Evolutionary conservation across 2,329 filamentous ascomycete species (phyloP), one percentile per base, ranked within the genome.

Genomic region (Sclerotinia glacialis): DNA sequence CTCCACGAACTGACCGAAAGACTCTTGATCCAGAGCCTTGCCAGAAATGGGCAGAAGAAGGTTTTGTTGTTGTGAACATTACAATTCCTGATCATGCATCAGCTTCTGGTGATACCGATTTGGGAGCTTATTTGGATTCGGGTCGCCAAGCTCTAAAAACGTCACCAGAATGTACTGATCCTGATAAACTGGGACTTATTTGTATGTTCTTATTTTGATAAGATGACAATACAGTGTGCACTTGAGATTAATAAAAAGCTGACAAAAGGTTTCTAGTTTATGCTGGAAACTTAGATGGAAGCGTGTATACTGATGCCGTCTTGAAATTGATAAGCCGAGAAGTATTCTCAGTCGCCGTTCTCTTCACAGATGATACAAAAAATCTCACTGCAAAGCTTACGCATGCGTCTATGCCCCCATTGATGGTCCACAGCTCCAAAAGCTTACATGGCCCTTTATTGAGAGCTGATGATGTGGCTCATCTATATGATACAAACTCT

Each of bases 21-120:
- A 68, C 64, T n/a, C 56, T 72, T 3, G 71, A 72, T 68, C 71
- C 71, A 11, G 70, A 69, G n/a, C 76, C 77, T 6, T 56, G 74
- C 49, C 72, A 74, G 54, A 78, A 79, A 72, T 79, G 77, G 77
- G 77, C 77, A 9, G 76, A 78, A 59, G 77, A 78, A 64, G 76
- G 77, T 4, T 79, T 75, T 67, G 71, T 74, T 1, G 75, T 61
- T 18, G 55, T 59, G 42, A 56, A 59, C 26, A 31, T 65, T 16
- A 65, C 53, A 23, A 16, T 47, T 21, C 42, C 31, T 23, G 42
- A 58, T 37, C 28, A 50, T 14, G 14, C 16, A 37, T 11, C 26
- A 21, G 44, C 31, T 37, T 18, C 62, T 40, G 42, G 31, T 46
- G 26, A 47, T 40, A 8, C 2, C 7, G 47, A 40, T 63, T 37